Evolutionary conservation across 1,284 basidiomycete species (phyloP), one percentile per base, ranked within the genome.

Genomic region (Ustilago bromivora): DNA sequence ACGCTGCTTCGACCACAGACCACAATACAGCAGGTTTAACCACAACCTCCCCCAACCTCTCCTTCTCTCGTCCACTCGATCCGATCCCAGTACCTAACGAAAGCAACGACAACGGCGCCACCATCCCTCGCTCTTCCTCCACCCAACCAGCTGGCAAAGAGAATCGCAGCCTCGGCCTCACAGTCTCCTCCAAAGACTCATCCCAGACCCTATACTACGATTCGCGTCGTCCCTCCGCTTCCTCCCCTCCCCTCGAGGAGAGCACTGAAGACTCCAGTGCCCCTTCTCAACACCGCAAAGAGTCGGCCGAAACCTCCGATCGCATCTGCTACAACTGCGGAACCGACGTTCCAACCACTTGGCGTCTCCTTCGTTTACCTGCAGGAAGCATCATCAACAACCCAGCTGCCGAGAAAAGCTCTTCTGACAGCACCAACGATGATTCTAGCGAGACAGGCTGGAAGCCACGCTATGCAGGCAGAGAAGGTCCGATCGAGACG

Each of bases 291-390:
- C 46, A 57, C 32, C 76, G 79, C 59, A 66, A 55, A 55, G 72
- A 75, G 5, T 38, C n/a, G 17, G 41, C 51, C 11, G 63, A 75
- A 19, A 49, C 41, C 6, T 34, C 36, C 1, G 43, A 67, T 35
- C 67, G 68, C 40, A 66, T 80, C 53, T 84, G 82, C 78, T 84
- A 84, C 79, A 84, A 84, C 49, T 84, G 82, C 57, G 82, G 82
- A 12, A 71, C 73, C 3, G 61, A 66, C 32, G 61, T 66, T 10
- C 67, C 66, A n/a, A 71, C 71, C 28, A 79, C 75, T 5, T 84
- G 82, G 82, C 79, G 82, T 17, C 65, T 81, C 49, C 61, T 83
- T 17, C 63, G 61, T 49, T 71, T 84, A 31, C 72, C 71, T 1
- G 58, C 67, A 17, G 82, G 79, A 38, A 71, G 64, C 56, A 57